Base-by-base conservation (phyloP, 2,329 filamentous ascomycete species). In the Alternaria sp. region DNA sequence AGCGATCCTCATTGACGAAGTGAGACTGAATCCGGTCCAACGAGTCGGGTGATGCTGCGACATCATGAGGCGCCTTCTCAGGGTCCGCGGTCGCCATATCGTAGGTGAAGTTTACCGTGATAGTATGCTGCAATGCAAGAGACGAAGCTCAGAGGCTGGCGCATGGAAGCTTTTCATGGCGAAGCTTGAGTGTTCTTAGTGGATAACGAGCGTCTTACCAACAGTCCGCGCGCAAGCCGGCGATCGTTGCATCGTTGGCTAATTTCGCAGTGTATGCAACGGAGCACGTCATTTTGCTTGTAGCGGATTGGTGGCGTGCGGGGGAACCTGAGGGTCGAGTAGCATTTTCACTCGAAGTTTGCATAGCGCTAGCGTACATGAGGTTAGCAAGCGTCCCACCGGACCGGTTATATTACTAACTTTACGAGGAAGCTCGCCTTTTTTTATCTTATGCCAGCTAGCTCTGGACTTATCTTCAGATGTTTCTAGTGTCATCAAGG, bases 161-260 rank as follows among this genome's bases (percentile, higher is more conserved):
- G 38, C 18, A 11, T 44, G 58, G 56, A 70, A 69, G 67, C 66
- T 61, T 62, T 60, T 63, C 64, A 71, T 68, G 67, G 67, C 67
- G 46, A 67, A 65, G 62, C 60, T 63, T 65, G 46, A 49, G 46
- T 46, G 30, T 54, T 43, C 30, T 44, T 20, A 38, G 32, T 54
- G 48, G 20, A 59, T 20, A 34, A 44, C 49, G 38, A 54, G 42
- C 42, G 26, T 30, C 30, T 22, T 43, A 51, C 43, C 51, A 34
- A 47, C 44, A 48, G 58, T 67, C 62, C 52, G 58, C 52, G 30
- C 32, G 54, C 32, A 32, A 43, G 48, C n/a, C 47, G 57, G 54
- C 58, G 26, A 52, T 47, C 34, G 5, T 41, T 42, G 54, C 39
- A 32, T 22, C 26, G 54, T 44, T 43, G 52, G 51, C 44, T 52